Evolutionary conservation across 2,329 filamentous ascomycete genomes (phyloP), one percentile per base, ranked within the genome.

Genomic region (Aspergillus fumigatiaffinis): DNA sequence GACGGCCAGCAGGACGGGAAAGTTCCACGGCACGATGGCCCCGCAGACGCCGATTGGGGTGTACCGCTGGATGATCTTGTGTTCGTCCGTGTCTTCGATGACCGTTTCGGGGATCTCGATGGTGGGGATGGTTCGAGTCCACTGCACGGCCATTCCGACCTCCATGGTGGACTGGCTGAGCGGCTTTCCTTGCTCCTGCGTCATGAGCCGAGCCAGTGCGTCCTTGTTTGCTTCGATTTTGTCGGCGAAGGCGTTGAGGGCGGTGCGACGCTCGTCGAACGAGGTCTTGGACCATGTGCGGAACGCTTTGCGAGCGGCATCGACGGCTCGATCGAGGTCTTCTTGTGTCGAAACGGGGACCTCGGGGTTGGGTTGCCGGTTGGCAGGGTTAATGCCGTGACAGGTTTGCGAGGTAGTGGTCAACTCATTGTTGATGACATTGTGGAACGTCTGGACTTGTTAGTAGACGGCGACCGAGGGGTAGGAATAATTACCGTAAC

Each of bases 21-120:
- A 86, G 67, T 87, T 87, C 84, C 84, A 87, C 1, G 84, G 83
- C 25, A 82, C 80, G 62, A 86, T 86, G 57, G 79, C 84, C 12
- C 76, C 82, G 1, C 78, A 63, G 14, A 78, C 72, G 4, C 76
- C 75, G 1, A 78, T 58, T 0, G 76, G 76, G 0, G 66, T 71
- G 54, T 75, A 71, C n/a, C 72, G 67, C 52, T 72, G 66, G 32
- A 73, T 60, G 12, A 75, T 60, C 48, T 67, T 63, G 25, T 58
- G 58, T 10, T 73, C 73, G 12, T 77, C 76, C 51, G 77, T 77
- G 41, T 84, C 80, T 60, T 77, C 75, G 54, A 82, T 69, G 57
- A 81, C 63, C 46, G 80, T 77, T 54, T 80, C 77, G 47, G 77
- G 68, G 9, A 84, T 73, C 2, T 74, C 70, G 5, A 73, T 59